Conservation (phyloP, 2,329 filamentous ascomycete species). For the Colletotrichum tamarilloi region DNA sequence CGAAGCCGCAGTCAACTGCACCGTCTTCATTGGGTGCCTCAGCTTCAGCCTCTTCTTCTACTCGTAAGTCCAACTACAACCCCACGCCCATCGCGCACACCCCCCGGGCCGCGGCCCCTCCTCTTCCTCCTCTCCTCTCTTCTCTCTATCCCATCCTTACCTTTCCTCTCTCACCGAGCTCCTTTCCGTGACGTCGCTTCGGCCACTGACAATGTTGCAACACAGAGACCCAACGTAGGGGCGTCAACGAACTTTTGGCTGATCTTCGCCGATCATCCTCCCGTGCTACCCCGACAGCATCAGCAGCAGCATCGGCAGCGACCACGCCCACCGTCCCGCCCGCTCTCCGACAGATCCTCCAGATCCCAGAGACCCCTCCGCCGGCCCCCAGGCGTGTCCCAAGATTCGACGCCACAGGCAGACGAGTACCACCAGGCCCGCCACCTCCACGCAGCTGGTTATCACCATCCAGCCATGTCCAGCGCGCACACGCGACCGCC, state of each 20-base stretch:
- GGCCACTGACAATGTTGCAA: slow-evolving; percentile 21
- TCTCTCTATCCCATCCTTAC: background rate
- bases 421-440: slow-evolving; percentile 67
- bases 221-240: slow-evolving; percentile 48
- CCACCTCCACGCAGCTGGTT: slow-evolving; percentile 69
- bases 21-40: slow-evolving; percentile 38
- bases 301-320: slow-evolving; percentile 24
- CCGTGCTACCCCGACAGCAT: slow-evolving; percentile 16
- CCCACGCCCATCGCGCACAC: background rate
- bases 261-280: slow-evolving; percentile 62
- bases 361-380: slow-evolving; percentile 67
- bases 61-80: slow-evolving; percentile 24
- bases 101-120: background rate
- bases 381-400: slow-evolving; percentile 59
- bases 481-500: slow-evolving; percentile 21
- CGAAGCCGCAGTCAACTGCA: slow-evolving; percentile 69
- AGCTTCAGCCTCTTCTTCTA: slow-evolving; percentile 30
- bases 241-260: slow-evolving; percentile 71
- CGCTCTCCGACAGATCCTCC: slow-evolving; percentile 67
- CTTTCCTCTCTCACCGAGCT: background rate
- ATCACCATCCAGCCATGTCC: slow-evolving; percentile 40
- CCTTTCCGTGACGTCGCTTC: slow-evolving; percentile 37
- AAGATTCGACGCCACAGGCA: slow-evolving; percentile 58
- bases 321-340: slow-evolving; percentile 60
- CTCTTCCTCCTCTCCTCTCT: background rate